Base-by-base conservation (phyloP, 202 grass and related monocot species). In the Zoysia matrella region DNA sequence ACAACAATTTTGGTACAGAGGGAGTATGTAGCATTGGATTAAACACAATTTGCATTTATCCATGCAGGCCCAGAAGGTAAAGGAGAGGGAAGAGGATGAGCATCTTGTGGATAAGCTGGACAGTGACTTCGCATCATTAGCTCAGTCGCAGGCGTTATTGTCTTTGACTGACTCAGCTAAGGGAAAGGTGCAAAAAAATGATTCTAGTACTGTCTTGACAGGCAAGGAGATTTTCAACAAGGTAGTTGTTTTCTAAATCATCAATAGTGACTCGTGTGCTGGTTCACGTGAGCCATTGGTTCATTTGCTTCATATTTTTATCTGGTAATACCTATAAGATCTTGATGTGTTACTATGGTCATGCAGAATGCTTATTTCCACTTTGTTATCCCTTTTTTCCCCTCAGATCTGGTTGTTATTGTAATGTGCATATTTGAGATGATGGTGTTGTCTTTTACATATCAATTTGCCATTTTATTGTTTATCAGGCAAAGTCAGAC, bases 41-140 rank as follows among this genome's bases (percentile, higher is more conserved):
- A 57, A 84, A 84, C 48, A 55, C 13, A 63, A 76, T 65, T 56
- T 87, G 4, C 16, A 76, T 52, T 71, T 71, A 11, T 84, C 71
- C 47, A 82, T 80, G 42, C 75, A 98, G 92, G 95, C 92, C 65
- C 86, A 98, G 93, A 98, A 93, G 43, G 92, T 89, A 54, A 93
- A 88, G 87, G 90, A 88, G 49, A 95, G 80, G 80, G 92, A 98
- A 89, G 90, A 91, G 71, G 87, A 93, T 52, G 95, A 93, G 72
- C 90, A 86, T 84, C 80, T 98, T 49, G 85, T 95, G 54, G 76
- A 93, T 76, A 98, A 93, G 76, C 79, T 95, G 52, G 95, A 98
- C 76, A 79, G 78, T 78, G 90, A 95, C 36, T 98, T 98, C 48
- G 82, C 78, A 72, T 78, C 85, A 54, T 73, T 98, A 58, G 92